Conservation (phyloP, 768 basidiomycete species). For the Phlegmacium glaucopus region DNA sequence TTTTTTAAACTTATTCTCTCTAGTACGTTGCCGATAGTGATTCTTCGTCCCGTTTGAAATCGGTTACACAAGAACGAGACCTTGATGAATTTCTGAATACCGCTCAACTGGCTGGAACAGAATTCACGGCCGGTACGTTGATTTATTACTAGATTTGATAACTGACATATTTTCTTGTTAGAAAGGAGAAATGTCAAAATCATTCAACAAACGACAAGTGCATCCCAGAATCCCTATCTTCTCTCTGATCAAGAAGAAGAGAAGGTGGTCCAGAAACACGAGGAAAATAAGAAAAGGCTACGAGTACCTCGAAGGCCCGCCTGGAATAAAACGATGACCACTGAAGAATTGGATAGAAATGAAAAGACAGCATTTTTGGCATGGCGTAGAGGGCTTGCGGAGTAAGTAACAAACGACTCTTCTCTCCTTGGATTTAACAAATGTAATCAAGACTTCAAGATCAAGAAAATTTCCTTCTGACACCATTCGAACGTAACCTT, state of each 20-base stretch:
- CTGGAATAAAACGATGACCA: slow-evolving; percentile 83
- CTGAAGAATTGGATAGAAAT: slow-evolving; percentile 76
- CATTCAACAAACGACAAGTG: slow-evolving; percentile 52
- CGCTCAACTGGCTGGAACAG: slow-evolving; percentile 90
- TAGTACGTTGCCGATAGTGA: slow-evolving; percentile 81
- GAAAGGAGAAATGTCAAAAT: slow-evolving; percentile 82
- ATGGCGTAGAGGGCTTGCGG: slow-evolving; percentile 89
- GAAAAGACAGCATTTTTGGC: slow-evolving; percentile 90
- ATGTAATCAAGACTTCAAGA: slow-evolving; percentile 71
- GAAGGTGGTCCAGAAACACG: slow-evolving; percentile 69
- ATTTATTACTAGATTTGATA: neutral
- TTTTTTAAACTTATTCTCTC: slow-evolving; percentile 6
- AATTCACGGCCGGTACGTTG: slow-evolving; percentile 88
- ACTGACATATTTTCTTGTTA: slow-evolving; percentile 22
- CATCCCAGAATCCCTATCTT: slow-evolving; percentile 80
- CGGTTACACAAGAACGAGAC: slow-evolving; percentile 94
- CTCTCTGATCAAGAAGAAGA: slow-evolving; percentile 80
- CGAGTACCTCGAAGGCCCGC: slow-evolving; percentile 86
- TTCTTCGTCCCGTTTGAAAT: slow-evolving; percentile 66
- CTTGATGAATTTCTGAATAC: slow-evolving; percentile 95
- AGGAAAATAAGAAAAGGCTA: slow-evolving; percentile 67
- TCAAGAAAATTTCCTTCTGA: slow-evolving; percentile 80
- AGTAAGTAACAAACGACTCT: slow-evolving; percentile 49
- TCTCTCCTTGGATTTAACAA: neutral
- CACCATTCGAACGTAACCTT: slow-evolving; percentile 95